Evolutionary conservation across 306 rosid species (phyloP).

Genomic region (Macrotyloma uniflorum): DNA sequence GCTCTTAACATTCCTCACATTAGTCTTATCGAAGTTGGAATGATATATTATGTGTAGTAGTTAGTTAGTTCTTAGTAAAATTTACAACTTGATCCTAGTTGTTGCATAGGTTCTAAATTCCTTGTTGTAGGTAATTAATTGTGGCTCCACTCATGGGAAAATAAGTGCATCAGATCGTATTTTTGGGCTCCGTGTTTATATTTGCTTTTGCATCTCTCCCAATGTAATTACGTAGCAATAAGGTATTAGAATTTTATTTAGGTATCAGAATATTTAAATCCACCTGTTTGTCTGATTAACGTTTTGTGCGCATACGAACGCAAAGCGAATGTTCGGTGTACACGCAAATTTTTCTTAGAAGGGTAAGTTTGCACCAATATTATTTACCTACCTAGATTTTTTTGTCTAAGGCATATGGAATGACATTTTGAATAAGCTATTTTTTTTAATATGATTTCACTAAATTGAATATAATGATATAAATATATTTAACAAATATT

Average conservation of each 20-base stretch:
- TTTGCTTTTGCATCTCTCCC: conserved; percentile 26
- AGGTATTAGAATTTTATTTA: neutral
- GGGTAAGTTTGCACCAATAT: conserved; percentile 53
- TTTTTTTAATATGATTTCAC: no score
- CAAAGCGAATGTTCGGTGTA: neutral
- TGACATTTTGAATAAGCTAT: neutral
- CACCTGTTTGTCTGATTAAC: neutral
- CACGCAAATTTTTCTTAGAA: conserved; percentile 2
- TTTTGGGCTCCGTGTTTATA: neutral
- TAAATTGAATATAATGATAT: no score
- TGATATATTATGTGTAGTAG: conserved; percentile 78
- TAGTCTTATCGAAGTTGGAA: conserved; percentile 89
- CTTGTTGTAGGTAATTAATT: conserved; percentile 21
- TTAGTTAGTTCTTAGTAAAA: conserved; percentile 24
- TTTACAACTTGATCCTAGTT: conserved; percentile 22
- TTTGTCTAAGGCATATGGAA: neutral
- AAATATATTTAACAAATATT: no score
- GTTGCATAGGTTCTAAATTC: conserved; percentile 11
- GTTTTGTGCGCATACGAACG: neutral
- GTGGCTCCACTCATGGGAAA: conserved; percentile 12
- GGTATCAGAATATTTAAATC: conserved; percentile 1
- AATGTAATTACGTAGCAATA: conserved; percentile 29
- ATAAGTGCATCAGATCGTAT: conserved; percentile 10
- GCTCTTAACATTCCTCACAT: conserved; percentile 92
- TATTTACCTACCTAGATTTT: neutral